Evolutionary conservation across 2,329 filamentous ascomycete genomes (phyloP), one percentile per base, ranked within the genome.

Genomic region (Claviceps spartinae): DNA sequence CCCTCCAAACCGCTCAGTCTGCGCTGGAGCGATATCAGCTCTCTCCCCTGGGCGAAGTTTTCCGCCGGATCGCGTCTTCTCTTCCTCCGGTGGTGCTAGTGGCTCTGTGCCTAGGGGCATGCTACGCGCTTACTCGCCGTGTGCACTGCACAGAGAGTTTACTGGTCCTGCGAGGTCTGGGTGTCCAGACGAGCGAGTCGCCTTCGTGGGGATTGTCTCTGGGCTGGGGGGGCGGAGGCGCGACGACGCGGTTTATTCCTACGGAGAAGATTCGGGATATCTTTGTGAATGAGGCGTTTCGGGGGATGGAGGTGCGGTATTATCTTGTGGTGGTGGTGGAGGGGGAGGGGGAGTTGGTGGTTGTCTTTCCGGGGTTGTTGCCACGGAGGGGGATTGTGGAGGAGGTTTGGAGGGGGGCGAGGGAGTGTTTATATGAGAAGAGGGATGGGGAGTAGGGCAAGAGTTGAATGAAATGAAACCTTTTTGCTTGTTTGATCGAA

Each of bases 241-340:
- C 22, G 14, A 30, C 70, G 51, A 76, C 77, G 61, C 68, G 77
- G 52, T 77, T 83, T 66, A 97, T 98, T 54, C 91, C 93, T 0
- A 95, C 91, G 0, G 86, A 85, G 45, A 83, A 88, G 68, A 94
- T 98, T 53, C 87, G 87, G 63, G 93, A 98, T 65, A 84, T 98
- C 52, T 81, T 96, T 51, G 86, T 98, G 49, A 89, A 96, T 65
- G 93, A 98, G 72, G 93, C 90, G 3, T 97, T 97, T 68, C 81
- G 81, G 53, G 90, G 90, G 0, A 95, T 96, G 62, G 88, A 90
- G 69, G 89, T 97, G 38, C 74, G 84, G 42, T 95, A 91, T 63
- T 96, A 95, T 63, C 72, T 98, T 8, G 81, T 88, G 4, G 86
- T 97, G 34, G 85, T 97, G 50, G 88, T 97, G 18, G 86, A 94